Percentiles rank a stretch among this genome's conserved stretches.
These are phyloP conservation scores for Aquilaria malaccensis DNA, from an alignment of 345 rosid genomes.

Conservation along the genomic window DNA sequence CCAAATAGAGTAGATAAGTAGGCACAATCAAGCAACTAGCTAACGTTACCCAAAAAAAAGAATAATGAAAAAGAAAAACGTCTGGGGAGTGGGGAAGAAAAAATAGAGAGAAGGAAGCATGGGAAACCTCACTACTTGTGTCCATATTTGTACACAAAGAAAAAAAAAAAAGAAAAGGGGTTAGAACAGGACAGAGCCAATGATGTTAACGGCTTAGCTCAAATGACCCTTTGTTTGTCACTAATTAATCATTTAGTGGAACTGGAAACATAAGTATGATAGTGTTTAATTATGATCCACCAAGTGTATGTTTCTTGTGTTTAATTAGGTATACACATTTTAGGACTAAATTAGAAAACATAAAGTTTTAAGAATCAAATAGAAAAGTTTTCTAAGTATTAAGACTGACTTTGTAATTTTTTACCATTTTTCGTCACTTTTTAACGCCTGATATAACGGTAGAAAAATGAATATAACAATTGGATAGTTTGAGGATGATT, in stretches of 20 bases:
- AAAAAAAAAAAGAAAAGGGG: slow-evolving; percentile 1
- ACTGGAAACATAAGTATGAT: slow-evolving; percentile 3
- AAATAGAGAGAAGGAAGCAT: slow-evolving; percentile 3
- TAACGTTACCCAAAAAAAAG: slow-evolving; percentile 10
- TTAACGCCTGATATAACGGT: too few species aligned
- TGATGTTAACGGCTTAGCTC: slow-evolving; percentile 21
- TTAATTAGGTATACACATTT: background rate
- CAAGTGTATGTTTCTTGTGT: background rate
- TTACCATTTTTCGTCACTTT: too few species aligned
- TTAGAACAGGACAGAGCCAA: slow-evolving; percentile 5
- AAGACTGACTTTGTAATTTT: too few species aligned
- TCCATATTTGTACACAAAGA: slow-evolving; percentile 6
- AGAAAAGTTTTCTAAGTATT: too few species aligned
- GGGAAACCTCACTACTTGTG: slow-evolving; percentile 6
- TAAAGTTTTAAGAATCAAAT: too few species aligned
- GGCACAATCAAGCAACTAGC: background rate
- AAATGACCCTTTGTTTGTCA: slow-evolving; percentile 1
- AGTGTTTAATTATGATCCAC: too few species aligned
- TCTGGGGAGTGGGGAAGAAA: slow-evolving; percentile 8
- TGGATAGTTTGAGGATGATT: too few species aligned
- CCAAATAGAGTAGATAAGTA: background rate
- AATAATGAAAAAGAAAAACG: background rate
- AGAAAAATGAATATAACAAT: too few species aligned
- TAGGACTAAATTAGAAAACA: too few species aligned
- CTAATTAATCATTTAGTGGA: slow-evolving; percentile 5